A percentile compares a stretch with the other conserved stretches of the same genome.
Evolutionary conservation across 306 rosid species (phyloP).

Genomic region (Acacia melanoxylon): DNA sequence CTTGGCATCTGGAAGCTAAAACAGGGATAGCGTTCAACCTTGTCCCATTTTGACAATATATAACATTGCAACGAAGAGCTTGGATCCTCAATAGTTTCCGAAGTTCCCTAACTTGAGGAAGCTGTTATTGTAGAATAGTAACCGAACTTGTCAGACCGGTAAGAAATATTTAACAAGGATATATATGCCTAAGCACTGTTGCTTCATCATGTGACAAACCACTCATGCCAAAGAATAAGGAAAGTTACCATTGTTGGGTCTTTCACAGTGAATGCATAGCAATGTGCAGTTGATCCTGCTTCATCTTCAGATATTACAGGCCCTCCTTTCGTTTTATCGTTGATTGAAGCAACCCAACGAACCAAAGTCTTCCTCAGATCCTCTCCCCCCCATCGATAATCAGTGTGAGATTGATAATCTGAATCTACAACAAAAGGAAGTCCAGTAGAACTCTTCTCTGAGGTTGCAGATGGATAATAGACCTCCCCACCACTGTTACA

Average conservation of each 20-base stretch:
- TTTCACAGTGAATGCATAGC: slow-evolving; percentile 79
- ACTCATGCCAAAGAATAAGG: slow-evolving; percentile 6
- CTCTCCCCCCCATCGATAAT: slow-evolving; percentile 98
- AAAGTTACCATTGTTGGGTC: slow-evolving; percentile 68
- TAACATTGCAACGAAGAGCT: slow-evolving; percentile 92
- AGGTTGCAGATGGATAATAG: slow-evolving; percentile 72
- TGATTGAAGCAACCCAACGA: slow-evolving; percentile 75
- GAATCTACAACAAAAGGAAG: slow-evolving; percentile 84
- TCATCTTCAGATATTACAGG: slow-evolving; percentile 4
- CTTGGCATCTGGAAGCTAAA: slow-evolving; percentile 92
- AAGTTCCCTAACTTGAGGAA: slow-evolving; percentile 86
- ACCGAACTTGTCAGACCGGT: background rate
- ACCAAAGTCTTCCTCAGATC: slow-evolving; percentile 90
- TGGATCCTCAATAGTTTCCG: slow-evolving; percentile 83
- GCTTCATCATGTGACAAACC: background rate
- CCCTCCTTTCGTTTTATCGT: slow-evolving; percentile 50
- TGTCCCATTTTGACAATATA: slow-evolving; percentile 88
- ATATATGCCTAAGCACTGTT: background rate
- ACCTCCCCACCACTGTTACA: slow-evolving; percentile 99
- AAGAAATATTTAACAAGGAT: background rate
- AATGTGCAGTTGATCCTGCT: slow-evolving; percentile 73
- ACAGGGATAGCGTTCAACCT: slow-evolving; percentile 92
- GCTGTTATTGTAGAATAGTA: slow-evolving; percentile 42
- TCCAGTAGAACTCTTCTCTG: slow-evolving; percentile 2
- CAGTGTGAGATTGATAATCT: slow-evolving; percentile 92